Conservation (phyloP, 345 rosid genomes). For the Abelmoschus esculentus region DNA sequence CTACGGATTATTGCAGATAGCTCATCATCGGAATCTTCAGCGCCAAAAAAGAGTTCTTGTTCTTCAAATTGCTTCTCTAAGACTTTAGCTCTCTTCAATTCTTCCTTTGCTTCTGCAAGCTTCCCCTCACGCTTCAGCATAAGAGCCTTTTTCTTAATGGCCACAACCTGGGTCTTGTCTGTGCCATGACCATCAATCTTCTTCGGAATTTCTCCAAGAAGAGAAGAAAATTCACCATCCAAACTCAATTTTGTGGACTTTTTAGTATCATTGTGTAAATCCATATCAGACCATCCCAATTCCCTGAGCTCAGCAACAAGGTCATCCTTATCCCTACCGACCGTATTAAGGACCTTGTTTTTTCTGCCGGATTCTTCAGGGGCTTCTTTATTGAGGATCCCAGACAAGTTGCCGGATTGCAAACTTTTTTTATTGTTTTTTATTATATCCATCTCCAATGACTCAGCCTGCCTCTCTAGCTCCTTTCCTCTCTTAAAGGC, state of each 20-base stretch:
- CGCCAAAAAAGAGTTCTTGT: slow-evolving; percentile 61
- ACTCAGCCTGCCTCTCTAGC: slow-evolving; percentile 84
- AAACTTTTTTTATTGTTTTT: slow-evolving; percentile 46
- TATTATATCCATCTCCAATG: slow-evolving; percentile 54
- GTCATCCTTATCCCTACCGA: slow-evolving; percentile 43
- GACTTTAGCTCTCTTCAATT: slow-evolving; percentile 76
- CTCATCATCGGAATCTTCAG: slow-evolving; percentile 87
- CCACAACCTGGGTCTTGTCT: slow-evolving; percentile 52
- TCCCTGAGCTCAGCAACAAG: slow-evolving; percentile 63
- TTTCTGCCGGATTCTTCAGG: slow-evolving; percentile 36
- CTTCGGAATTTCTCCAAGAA: slow-evolving; percentile 48
- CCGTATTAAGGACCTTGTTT: slow-evolving; percentile 30
- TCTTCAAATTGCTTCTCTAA: slow-evolving; percentile 88
- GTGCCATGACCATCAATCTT: slow-evolving; percentile 31
- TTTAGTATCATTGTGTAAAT: slow-evolving; percentile 42
- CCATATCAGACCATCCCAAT: slow-evolving; percentile 78
- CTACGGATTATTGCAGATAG: slow-evolving; percentile 50
- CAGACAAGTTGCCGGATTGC: slow-evolving; percentile 24
- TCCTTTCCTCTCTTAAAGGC: slow-evolving; percentile 93
- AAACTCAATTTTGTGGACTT: slow-evolving; percentile 40
- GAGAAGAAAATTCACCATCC: slow-evolving; percentile 76
- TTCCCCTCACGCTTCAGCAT: slow-evolving; percentile 80
- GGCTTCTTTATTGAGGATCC: slow-evolving; percentile 34
- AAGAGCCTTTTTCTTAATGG: slow-evolving; percentile 73
- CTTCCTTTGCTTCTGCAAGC: slow-evolving; percentile 92